Evolutionary conservation across 192 early-diverging fungal genomes (phyloP), one percentile per base, ranked within the genome.

Genomic region (Allomyces macrogynus): DNA sequence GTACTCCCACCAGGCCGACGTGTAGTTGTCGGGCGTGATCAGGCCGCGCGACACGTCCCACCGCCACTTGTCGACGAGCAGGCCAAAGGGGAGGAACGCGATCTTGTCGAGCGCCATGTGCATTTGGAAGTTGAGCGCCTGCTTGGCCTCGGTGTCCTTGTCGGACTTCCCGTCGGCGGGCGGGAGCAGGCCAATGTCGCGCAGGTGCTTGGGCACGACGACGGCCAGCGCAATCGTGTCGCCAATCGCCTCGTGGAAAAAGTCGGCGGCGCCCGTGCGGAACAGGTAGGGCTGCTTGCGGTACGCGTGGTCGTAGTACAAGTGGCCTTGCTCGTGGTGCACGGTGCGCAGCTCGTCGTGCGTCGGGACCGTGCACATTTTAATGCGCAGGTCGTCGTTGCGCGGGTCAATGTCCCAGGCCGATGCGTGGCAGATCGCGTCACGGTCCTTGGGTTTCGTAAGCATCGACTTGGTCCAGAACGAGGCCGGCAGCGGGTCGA

Each of bases 291-390:
- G 72, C 23, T 64, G 69, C 0, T 67, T 10, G 14, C 61, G 24
- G 70, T 73, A 73, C 44, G 73, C 60, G 43, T 65, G 72, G 62
- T 72, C 66, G 60, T 73, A 73, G 69, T 68, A 71, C 12, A 73
- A 10, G 49, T 73, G 72, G 10, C 72, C 72, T 26, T 73, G 72
- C 61, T 73, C 72, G 62, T 73, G 72, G 62, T 73, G 72, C 42
- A 73, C 67, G 16, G 72, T 73, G 26, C 43, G 42, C 23, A 73
- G 43, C 42, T 73, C 69, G 9, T 62, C 67, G 49, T 66, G 64
- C 16, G 60, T 71, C 12, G 67, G 62, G 14, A 14, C 40, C 61
- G 72, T 73, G 63, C 72, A 73, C 72, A 73, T 64, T 73, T 73
- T 54, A n/a, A 73, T 72, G 27, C 72, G 66, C 20, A 73, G n/a